phyloP scores from a whole-genome alignment of 306 rosid species.

The Pueraria montana region DNA sequence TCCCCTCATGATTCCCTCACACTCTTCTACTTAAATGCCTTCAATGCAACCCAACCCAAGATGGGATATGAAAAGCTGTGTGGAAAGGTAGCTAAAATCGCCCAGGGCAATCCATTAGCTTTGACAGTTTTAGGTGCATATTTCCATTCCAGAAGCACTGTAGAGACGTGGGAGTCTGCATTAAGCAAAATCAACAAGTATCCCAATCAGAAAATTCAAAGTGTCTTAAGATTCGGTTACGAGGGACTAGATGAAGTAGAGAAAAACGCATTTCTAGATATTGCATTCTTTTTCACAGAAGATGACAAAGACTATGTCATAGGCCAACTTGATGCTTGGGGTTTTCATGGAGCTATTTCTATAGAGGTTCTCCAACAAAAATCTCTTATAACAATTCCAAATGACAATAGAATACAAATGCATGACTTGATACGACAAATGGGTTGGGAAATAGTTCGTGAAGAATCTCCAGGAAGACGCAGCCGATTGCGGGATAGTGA shows the following conservation, averaged over 20 bases:
- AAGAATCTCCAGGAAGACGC: too few species aligned
- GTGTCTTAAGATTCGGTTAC: too few species aligned
- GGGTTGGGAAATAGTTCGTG: too few species aligned
- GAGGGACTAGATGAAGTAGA: too few species aligned
- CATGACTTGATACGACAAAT: too few species aligned
- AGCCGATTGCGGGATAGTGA: too few species aligned
- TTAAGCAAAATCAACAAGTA: neutral
- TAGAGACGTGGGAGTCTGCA: constrained; percentile 22
- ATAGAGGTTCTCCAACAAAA: neutral
- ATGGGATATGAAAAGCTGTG: constrained; percentile 12
- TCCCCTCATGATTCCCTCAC: neutral
- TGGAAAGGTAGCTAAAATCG: neutral
- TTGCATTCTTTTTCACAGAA: constrained; percentile 39
- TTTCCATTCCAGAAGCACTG: neutral
- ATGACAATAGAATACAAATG: constrained; percentile 15
- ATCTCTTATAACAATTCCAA: neutral
- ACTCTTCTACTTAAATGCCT: too few species aligned
- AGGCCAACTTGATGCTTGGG: constrained; percentile 9
- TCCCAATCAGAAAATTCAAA: too few species aligned
- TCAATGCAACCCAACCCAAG: neutral
- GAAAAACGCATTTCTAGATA: constrained; percentile 27
- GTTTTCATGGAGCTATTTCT: neutral
- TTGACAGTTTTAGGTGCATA: constrained; percentile 42
- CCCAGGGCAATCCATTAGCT: neutral
- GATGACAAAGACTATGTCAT: neutral